Conservation (phyloP, 2,329 filamentous ascomycete genomes). For the Exophiala alcalophila region DNA sequence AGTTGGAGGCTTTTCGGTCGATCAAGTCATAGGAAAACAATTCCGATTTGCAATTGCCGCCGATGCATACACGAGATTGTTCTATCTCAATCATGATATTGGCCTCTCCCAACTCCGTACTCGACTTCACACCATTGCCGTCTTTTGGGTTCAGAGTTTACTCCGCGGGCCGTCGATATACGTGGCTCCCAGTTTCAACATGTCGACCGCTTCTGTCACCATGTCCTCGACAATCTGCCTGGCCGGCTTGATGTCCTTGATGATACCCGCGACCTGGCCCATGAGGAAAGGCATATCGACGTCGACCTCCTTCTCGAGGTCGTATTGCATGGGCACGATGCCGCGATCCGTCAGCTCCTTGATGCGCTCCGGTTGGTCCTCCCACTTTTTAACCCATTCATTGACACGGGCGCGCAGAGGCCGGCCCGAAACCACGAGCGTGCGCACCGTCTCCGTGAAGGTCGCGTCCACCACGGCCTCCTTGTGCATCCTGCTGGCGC, state of each 20-base stretch:
- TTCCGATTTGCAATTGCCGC: no score
- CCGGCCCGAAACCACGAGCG: conserved; percentile 76
- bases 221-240: conserved; percentile 84
- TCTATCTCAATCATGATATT: no score
- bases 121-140: no score
- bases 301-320: conserved; percentile 70
- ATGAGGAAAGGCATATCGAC: conserved; percentile 85
- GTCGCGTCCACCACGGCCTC: conserved; percentile 74
- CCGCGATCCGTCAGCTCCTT: conserved; percentile 71
- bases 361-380: conserved; percentile 70
- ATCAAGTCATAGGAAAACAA: no score
- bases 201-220: conserved; percentile 70
- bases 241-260: conserved; percentile 75
- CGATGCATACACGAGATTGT: no score
- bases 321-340: conserved; percentile 75
- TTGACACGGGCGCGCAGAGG: conserved; percentile 79
- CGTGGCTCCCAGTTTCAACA: conserved; percentile 59
- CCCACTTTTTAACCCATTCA: conserved; percentile 80
- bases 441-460: conserved; percentile 77
- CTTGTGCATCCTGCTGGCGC: conserved; percentile 79
- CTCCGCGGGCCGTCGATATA: conserved; percentile 50
- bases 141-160: conserved; percentile 25
- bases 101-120: no score
- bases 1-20: no score
- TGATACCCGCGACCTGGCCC: conserved; percentile 85